Evolutionary conservation across 768 basidiomycete genomes (phyloP).

Genomic region (Podaxis sp.): DNA sequence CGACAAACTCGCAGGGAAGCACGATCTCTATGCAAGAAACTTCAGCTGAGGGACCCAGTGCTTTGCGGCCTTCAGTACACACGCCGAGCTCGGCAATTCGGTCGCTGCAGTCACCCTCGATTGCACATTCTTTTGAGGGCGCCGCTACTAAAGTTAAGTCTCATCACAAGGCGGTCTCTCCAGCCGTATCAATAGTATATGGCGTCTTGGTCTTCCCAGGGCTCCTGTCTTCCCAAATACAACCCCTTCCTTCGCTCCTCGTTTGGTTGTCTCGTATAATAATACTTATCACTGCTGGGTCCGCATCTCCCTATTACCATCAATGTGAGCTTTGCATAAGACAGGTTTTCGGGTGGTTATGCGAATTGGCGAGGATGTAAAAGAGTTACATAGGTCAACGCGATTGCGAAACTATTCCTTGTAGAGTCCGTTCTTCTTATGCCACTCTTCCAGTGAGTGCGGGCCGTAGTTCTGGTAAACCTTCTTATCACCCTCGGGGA

Average conservation of each 20-base stretch:
- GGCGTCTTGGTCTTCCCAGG: background rate
- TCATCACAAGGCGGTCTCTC: background rate
- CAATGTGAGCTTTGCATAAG: too few species aligned
- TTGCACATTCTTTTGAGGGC: background rate
- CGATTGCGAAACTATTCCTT: slow-evolving; percentile 14
- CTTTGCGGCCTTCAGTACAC: background rate
- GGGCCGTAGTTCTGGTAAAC: slow-evolving; percentile 38
- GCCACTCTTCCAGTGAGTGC: slow-evolving; percentile 55
- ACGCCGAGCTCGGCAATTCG: background rate
- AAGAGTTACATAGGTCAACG: too few species aligned
- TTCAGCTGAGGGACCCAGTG: background rate
- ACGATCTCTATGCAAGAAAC: background rate
- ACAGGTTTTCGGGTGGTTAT: too few species aligned
- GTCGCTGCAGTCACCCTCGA: background rate
- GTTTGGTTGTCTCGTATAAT: too few species aligned
- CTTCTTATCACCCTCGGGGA: slow-evolving; percentile 56
- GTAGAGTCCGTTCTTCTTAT: slow-evolving; percentile 46
- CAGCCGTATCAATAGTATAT: background rate
- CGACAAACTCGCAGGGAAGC: too few species aligned
- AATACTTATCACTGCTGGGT: too few species aligned
- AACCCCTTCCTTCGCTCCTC: too few species aligned
- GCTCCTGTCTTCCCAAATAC: background rate
- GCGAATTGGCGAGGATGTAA: too few species aligned
- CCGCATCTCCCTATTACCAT: too few species aligned
- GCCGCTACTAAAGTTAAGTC: background rate